Percentiles rank a stretch among this genome's conserved stretches.
These are phyloP conservation scores for Venturia pyrina DNA, from an alignment of 2,329 filamentous ascomycete species.

Conservation along the genomic window DNA sequence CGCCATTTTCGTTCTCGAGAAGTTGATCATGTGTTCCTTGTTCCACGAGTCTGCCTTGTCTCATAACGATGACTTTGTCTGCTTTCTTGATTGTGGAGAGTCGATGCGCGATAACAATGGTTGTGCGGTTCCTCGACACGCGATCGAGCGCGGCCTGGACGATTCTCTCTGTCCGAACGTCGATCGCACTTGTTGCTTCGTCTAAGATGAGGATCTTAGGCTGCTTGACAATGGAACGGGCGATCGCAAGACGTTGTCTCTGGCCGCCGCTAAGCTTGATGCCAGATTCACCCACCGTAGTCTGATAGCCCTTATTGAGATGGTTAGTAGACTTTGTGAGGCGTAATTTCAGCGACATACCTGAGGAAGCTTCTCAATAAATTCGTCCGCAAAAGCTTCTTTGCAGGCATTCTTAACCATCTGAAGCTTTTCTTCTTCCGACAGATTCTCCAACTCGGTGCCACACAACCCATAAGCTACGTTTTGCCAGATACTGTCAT, in stretches of 20 bases:
- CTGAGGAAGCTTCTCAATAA: slow-evolving; percentile 24
- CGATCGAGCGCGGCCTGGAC: slow-evolving; percentile 50
- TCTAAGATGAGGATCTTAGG: slow-evolving; percentile 62
- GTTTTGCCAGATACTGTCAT: slow-evolving; percentile 30
- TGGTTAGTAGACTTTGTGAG: background rate
- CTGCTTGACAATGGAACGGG: slow-evolving; percentile 56
- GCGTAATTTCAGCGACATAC: slow-evolving; percentile 6
- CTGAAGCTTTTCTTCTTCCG: slow-evolving; percentile 45
- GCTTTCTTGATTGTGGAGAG: slow-evolving; percentile 68
- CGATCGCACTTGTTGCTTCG: slow-evolving; percentile 63
- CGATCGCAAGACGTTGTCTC: slow-evolving; percentile 71
- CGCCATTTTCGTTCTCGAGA: slow-evolving; percentile 47
- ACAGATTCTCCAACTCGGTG: slow-evolving; percentile 39
- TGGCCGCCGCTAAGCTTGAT: slow-evolving; percentile 77
- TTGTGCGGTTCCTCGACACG: slow-evolving; percentile 53
- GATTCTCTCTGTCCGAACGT: slow-evolving; percentile 43
- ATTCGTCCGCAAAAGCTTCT: slow-evolving; percentile 29
- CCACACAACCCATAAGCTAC: slow-evolving; percentile 29
- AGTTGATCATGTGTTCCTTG: slow-evolving; percentile 67
- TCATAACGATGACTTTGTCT: slow-evolving; percentile 67
- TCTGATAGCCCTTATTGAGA: slow-evolving; percentile 51
- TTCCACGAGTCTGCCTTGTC: slow-evolving; percentile 61
- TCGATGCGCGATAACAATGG: slow-evolving; percentile 70
- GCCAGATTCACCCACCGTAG: slow-evolving; percentile 65
- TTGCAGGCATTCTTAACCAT: slow-evolving; percentile 36